Base-by-base conservation (phyloP, 805 yeast genomes). In the Ogataea ramenticola region DNA sequence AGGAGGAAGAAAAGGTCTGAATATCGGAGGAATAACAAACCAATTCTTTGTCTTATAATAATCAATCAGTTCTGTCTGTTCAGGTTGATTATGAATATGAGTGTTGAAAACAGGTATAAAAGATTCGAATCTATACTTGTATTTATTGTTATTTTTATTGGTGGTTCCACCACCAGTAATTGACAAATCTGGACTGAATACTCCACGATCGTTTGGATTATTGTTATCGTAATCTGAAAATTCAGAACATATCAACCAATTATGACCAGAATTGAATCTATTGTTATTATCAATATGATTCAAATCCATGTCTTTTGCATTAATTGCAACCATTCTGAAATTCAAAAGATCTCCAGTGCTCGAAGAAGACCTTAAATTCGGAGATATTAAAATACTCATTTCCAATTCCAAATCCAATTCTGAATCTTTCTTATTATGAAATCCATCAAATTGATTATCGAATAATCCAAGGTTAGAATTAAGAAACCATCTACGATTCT, bases 21-120 rank as follows among this genome's bases (percentile, higher is more conserved):
- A 30, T 1, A 47, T 19, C 5, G 53, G 51, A 3, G 57, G 57
- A 12, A 46, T 29, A 11, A 53, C n/a, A 11, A 49, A 46, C 29
- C 41, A 37, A 12, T 43, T 20, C 35, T 29, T 15, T 17, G 21
- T 3, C 14, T 11, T 14, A 29, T 43, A 2, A 29, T n/a, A 2
- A 36, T 30, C 2, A 21, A 37, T 38, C 9, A 40, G 16, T 15
- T 26, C 40, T 7, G 32, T 30, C 19, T 40, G 17, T 16, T 32
- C 35, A n/a, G 6, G 5, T 32, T 32, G 4, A 32, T 32, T 26
- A 26, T 26, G n/a, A n/a, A n/a, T 10, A 8, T 29, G n/a, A 29
- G 32, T 40, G 47, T 15, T 49, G 42, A 35, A 41, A 53, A 41
- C 53, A 51, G 32, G 32, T 29, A 29, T n/a, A 51, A 46, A 4